Conservation (phyloP, 495 filamentous ascomycete species). For the Aspergillus avenaceus region DNA sequence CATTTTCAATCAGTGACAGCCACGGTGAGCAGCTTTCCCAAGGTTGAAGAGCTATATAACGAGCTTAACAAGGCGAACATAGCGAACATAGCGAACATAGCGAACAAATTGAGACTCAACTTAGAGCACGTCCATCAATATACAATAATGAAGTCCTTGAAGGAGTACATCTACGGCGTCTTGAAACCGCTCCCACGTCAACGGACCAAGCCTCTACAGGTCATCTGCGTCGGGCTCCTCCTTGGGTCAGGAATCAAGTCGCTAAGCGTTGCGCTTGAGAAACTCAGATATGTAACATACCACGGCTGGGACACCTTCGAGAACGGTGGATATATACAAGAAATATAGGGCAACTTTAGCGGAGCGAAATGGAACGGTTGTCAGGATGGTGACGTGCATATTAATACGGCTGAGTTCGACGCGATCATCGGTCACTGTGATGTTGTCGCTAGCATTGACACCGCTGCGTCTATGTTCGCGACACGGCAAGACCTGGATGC, state of each 20-base stretch:
- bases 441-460: slow-evolving; percentile 3
- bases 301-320: slow-evolving; percentile 18
- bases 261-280: slow-evolving; percentile 10
- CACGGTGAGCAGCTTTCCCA: too few relatives aligned
- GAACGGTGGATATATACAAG: background rate
- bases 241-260: slow-evolving; percentile 19
- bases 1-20: too few relatives aligned
- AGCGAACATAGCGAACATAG: background rate
- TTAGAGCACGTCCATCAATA: background rate
- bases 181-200: background rate
- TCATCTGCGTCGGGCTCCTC: slow-evolving; percentile 17
- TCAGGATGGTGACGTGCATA: background rate
- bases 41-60: too few relatives aligned
- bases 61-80: too few relatives aligned
- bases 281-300: slow-evolving; percentile 15
- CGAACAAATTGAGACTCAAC: too few relatives aligned
- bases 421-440: slow-evolving; percentile 5
- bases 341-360: slow-evolving; percentile 11
- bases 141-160: background rate
- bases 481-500: slow-evolving; percentile 5
- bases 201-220: slow-evolving; percentile 13
- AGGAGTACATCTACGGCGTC: background rate
- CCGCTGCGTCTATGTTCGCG: slow-evolving; percentile 6
- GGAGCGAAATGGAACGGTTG: slow-evolving; percentile 5
- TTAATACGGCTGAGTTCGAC: slow-evolving; percentile 10